phyloP scores from a whole-genome alignment of 2,329 filamentous ascomycete species.

The Ophiocordyceps camponoti-floridani region DNA sequence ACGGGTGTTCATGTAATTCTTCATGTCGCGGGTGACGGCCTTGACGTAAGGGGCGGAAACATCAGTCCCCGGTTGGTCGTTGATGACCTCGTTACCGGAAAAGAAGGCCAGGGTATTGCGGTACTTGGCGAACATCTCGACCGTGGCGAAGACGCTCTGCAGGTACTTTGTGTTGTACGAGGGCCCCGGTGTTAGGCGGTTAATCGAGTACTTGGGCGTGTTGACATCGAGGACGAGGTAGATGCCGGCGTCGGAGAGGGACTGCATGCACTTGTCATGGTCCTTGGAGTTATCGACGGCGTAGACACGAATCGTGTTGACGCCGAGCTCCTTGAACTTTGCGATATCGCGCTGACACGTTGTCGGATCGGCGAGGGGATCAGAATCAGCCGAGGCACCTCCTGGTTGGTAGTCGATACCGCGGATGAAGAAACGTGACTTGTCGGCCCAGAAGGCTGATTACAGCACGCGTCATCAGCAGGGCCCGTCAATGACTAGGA shows the following conservation, averaged over 20 bases:
- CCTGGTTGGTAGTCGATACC: conserved; percentile 48
- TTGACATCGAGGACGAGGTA: conserved; percentile 88
- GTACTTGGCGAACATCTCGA: conserved; percentile 70
- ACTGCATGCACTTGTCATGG: conserved; percentile 75
- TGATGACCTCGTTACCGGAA: conserved; percentile 68
- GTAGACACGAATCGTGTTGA: conserved; percentile 89
- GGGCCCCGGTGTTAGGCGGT: conserved; percentile 53
- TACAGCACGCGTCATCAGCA: neutral
- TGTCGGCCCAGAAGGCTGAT: conserved; percentile 35
- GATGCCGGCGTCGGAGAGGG: conserved; percentile 67
- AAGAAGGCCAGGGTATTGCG: conserved; percentile 78
- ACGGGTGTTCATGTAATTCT: conserved; percentile 46
- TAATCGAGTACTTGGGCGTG: conserved; percentile 75
- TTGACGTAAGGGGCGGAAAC: conserved; percentile 56
- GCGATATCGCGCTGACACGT: conserved; percentile 45
- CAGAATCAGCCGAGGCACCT: conserved; percentile 34
- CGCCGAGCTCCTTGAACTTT: conserved; percentile 67
- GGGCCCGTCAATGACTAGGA: conserved; percentile 7
- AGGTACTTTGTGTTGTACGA: conserved; percentile 85
- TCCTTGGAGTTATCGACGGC: conserved; percentile 70
- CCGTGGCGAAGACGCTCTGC: conserved; percentile 69
- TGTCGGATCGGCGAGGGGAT: conserved; percentile 55
- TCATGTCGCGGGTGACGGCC: conserved; percentile 61
- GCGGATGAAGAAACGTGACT: conserved; percentile 38
- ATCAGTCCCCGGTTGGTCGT: conserved; percentile 45